phyloP scores from a whole-genome alignment of 495 filamentous ascomycete species.

The Gamarada debralockiae region DNA sequence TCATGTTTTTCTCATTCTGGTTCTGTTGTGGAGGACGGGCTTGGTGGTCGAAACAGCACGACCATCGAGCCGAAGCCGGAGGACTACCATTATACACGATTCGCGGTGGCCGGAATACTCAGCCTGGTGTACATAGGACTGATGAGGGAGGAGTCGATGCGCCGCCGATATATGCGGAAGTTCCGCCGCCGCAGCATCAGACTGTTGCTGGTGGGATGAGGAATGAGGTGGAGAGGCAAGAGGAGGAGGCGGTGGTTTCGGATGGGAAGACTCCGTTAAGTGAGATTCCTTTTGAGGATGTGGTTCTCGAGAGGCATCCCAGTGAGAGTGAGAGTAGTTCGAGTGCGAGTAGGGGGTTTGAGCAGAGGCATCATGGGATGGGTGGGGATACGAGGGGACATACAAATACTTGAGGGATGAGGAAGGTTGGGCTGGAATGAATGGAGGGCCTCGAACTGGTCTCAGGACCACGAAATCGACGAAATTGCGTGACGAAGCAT shows the following conservation, averaged over 20 bases:
- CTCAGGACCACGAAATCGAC: too few relatives aligned
- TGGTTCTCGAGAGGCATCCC: slow-evolving; percentile 10
- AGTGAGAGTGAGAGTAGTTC: not conserved
- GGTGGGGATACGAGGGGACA: slow-evolving; percentile 23
- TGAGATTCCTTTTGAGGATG: slow-evolving; percentile 26
- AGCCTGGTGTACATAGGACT: too few relatives aligned
- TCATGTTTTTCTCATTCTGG: slow-evolving; percentile 6
- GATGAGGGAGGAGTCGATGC: not conserved
- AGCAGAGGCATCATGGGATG: slow-evolving; percentile 7
- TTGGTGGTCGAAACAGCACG: too few relatives aligned
- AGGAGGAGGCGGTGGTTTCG: slow-evolving; percentile 19
- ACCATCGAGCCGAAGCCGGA: too few relatives aligned
- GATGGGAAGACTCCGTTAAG: slow-evolving; percentile 26
- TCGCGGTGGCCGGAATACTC: too few relatives aligned
- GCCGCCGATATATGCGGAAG: slow-evolving; percentile 21
- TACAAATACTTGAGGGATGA: slow-evolving; percentile 21
- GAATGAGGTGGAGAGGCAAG: not conserved
- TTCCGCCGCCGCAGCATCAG: slow-evolving; percentile 11
- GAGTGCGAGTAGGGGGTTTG: slow-evolving; percentile 8
- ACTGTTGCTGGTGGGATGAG: slow-evolving; percentile 5
- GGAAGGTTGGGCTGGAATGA: not conserved
- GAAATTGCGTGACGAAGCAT: too few relatives aligned
- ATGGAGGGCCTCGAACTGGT: too few relatives aligned
- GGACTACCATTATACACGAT: not conserved
- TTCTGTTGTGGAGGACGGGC: slow-evolving; percentile 10